phyloP scores from a whole-genome alignment of 2,329 filamentous ascomycete species.

The Helotiales sp. region DNA sequence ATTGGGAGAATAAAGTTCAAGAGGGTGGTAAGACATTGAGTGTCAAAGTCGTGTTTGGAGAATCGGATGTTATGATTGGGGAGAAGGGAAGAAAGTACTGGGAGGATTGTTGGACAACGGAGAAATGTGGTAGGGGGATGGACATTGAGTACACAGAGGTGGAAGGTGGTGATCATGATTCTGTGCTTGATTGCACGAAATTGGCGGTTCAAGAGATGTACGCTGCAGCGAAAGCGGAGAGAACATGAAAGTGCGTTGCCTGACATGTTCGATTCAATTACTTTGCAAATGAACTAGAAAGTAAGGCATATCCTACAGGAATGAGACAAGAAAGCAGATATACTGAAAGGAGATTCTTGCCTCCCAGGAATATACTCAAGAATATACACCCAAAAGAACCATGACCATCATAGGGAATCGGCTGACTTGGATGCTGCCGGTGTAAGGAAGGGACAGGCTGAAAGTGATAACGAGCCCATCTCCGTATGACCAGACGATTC shows the following conservation, averaged over 20 bases:
- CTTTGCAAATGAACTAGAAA: no score
- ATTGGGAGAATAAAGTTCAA: conserved; percentile 18
- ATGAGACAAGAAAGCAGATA: no score
- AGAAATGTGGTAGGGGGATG: conserved; percentile 32
- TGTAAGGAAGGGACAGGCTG: conserved; percentile 9
- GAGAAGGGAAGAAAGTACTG: conserved; percentile 43
- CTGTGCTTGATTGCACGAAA: conserved; percentile 18
- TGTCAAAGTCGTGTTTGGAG: conserved; percentile 34
- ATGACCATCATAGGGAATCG: not conserved
- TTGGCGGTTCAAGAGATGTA: conserved; percentile 13
- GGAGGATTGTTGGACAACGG: conserved; percentile 40
- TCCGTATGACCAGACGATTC: not conserved
- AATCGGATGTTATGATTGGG: conserved; percentile 44
- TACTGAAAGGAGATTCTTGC: no score
- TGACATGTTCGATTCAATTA: no score
- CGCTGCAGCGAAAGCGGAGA: not conserved
- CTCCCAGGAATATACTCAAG: no score
- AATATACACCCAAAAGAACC: no score
- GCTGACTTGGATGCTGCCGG: not conserved
- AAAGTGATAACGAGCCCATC: not conserved
- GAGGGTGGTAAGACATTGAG: conserved; percentile 19
- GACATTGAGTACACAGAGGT: conserved; percentile 36
- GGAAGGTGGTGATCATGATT: conserved; percentile 42
- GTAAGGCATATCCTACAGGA: no score
- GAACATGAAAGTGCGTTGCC: not conserved